Base-by-base conservation (phyloP, 768 basidiomycete species). In the Imleria badia region DNA sequence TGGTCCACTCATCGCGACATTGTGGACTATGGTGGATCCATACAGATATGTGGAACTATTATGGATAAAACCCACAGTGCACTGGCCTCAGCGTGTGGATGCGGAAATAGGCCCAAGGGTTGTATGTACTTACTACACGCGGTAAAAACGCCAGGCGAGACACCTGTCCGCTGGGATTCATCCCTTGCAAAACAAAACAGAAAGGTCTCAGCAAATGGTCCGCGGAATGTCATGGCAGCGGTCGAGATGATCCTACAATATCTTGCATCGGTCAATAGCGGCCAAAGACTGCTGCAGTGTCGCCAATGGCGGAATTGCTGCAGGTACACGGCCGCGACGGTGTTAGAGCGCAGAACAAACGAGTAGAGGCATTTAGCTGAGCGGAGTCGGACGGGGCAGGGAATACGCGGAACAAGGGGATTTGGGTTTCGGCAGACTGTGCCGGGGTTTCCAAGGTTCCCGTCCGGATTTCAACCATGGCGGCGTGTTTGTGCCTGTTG, bases 371-470 rank as follows among this genome's bases (percentile, higher is more conserved):
- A n/a, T n/a, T 19, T 35, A 22, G 4, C 13, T 22, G 40, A 14
- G 6, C 10, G 49, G 19, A 23, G 13, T 51, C 44, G 38, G 54
- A 30, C 34, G 15, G 14, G 17, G 9, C 14, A 70, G 68, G 61
- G 57, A 68, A 34, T 51, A 55, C 14, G 34, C 59, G 66, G 66
- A 63, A 53, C 51, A 54, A n/a, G 39, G 51, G 26, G 30, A 31
- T 5, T 36, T 10, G 23, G 54, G 29, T 22, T 6, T 56, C 63
- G 61, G 63, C 55, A 49, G 13, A 19, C 22, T 35, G 46, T 55
- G 56, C 68, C 68, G 67, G 49, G 70, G 65, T 68, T 64, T 52
- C 51, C 49, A 49, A 33, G 62, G 38, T 66, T 59, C 35, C n/a
- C 14, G 29, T 65, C 68, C 17, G 51, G 71, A 64, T 67, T 63